These are phyloP conservation scores for Cladosporium halotolerans DNA, from an alignment of 2,329 filamentous ascomycete species.

Conservation along the genomic window DNA sequence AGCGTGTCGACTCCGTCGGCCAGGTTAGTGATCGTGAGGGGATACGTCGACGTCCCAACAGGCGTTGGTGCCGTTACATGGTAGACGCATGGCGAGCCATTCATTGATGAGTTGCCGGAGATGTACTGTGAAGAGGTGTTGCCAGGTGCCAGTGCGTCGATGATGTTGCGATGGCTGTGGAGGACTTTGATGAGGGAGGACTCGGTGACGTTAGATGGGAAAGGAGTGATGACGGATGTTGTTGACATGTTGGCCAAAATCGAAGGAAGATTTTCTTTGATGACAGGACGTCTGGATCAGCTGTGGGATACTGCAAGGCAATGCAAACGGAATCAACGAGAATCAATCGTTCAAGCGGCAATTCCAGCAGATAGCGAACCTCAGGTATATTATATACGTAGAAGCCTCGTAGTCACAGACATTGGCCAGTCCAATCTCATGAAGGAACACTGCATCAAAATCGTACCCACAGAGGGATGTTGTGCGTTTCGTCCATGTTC, in stretches of 20 bases:
- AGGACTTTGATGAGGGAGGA: conserved; percentile 29
- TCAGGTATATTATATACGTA: too few species aligned
- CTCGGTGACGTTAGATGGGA: conserved; percentile 25
- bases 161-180: conserved; percentile 37
- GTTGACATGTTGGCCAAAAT: conserved; percentile 18
- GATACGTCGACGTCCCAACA: conserved; percentile 37
- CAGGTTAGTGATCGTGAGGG: conserved; percentile 35
- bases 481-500: too few species aligned
- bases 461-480: too few species aligned
- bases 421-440: too few species aligned
- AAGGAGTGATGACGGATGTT: conserved; percentile 32
- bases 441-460: too few species aligned
- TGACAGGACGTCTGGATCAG: not conserved
- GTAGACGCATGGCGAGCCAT: conserved; percentile 26
- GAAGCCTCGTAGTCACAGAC: too few species aligned
- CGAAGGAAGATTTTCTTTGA: not conserved
- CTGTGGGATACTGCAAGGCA: not conserved
- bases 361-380: too few species aligned
- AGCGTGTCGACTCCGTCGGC: conserved; percentile 31
- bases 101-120: conserved; percentile 26
- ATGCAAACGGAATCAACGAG: not conserved
- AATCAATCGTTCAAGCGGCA: too few species aligned
- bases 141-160: conserved; percentile 33
- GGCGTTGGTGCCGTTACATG: conserved; percentile 36
- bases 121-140: conserved; percentile 31